Conservation (phyloP, 2,329 filamentous ascomycete genomes). For the Ilyonectria robusta region DNA sequence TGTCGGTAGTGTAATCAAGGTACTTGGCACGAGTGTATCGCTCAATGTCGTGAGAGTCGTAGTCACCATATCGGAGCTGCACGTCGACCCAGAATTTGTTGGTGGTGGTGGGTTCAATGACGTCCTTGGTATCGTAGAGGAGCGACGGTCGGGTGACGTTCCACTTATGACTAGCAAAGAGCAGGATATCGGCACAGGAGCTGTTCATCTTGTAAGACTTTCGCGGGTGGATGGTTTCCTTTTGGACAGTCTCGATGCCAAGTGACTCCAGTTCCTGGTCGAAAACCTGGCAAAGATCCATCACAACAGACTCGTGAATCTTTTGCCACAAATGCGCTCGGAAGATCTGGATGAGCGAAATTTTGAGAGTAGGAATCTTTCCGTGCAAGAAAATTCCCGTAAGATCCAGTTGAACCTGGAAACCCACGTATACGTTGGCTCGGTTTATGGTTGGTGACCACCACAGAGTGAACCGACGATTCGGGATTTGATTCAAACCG, state of each 20-base stretch:
- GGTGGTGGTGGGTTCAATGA: constrained; percentile 92
- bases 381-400: constrained; percentile 99
- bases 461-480: constrained; percentile 98
- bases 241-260: constrained; percentile 97
- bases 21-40: constrained; percentile 98
- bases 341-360: constrained; percentile 99
- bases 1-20: constrained; percentile 98
- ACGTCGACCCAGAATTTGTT: constrained; percentile 99
- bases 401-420: constrained; percentile 97
- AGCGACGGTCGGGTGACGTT: constrained; percentile 95
- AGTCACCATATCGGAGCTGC: constrained; percentile 95
- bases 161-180: constrained; percentile 99
- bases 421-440: constrained; percentile 98
- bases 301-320: constrained; percentile 98
- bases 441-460: constrained; percentile 96
- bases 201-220: constrained; percentile 99
- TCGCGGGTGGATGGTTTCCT: constrained; percentile 98
- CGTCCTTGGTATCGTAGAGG: constrained; percentile 95
- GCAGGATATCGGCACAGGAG: constrained; percentile 95
- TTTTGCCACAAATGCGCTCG: constrained; percentile 99
- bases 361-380: constrained; percentile 98
- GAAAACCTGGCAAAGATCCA: constrained; percentile 99
- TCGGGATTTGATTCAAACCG: constrained; percentile 98
- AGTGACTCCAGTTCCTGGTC: constrained; percentile 97
- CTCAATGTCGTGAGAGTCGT: constrained; percentile 99